Conservation (phyloP, 2,329 filamentous ascomycete genomes). For the Beauveria asiatica region DNA sequence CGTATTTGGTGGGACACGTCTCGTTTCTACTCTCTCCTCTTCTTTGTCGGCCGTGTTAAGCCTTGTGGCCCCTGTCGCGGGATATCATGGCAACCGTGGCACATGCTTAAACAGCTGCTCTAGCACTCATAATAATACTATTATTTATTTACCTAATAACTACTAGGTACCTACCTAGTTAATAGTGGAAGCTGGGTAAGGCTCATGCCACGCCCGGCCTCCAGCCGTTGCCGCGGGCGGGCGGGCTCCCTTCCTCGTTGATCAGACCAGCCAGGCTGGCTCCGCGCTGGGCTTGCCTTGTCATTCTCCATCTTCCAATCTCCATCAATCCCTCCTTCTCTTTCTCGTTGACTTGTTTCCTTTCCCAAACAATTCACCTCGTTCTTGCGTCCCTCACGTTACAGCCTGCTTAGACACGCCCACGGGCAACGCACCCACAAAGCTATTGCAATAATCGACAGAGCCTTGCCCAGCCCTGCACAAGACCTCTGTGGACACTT, state of each 20-base stretch:
- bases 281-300: not conserved
- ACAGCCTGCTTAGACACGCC: not conserved
- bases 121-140: too few species aligned
- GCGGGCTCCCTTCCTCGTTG: slow-evolving; percentile 2
- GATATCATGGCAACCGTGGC: not conserved
- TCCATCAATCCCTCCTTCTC: not conserved
- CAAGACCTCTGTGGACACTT: not conserved
- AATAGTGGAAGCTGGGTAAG: not conserved
- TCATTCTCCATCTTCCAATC: not conserved
- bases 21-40: not conserved
- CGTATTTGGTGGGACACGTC: slow-evolving; percentile 5
- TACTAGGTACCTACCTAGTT: not conserved
- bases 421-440: not conserved
- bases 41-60: not conserved
- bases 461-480: not conserved
- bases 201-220: not conserved
- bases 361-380: not conserved
- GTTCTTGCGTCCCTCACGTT: not conserved
- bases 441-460: not conserved
- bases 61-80: not conserved
- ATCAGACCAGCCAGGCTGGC: slow-evolving; percentile 7
- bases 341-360: not conserved
- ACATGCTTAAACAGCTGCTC: not conserved
- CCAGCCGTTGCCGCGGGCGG: not conserved
- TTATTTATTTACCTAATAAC: too few species aligned